Evolutionary conservation across 139 green algal species (phyloP), one percentile per base, ranked within the genome.

Genomic region (Chlamydomonas asymmetrica): DNA sequence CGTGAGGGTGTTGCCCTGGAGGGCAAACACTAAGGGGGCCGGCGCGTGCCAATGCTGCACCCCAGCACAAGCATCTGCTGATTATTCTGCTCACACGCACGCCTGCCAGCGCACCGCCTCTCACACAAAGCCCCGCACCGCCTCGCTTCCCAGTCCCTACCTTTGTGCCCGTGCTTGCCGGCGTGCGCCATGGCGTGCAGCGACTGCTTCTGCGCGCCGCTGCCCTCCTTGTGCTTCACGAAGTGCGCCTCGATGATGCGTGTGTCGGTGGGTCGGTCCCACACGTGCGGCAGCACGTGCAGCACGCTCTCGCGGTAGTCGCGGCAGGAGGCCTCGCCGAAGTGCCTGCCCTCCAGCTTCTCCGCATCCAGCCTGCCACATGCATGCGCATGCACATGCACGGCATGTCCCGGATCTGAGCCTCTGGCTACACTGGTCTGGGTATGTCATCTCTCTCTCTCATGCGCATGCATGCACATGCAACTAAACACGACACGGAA

Each of bases 221-320:
- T 66, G 27, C 72, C 70, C 38, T 48, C 43, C 34, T 79, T 82
- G 78, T 97, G 89, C 71, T 90, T 89, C 5, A 85, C 63, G 67
- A 98, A 98, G 82, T 92, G 88, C 23, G 90, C 88, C 59, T 93
- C 87, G 61, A 89, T 70, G 6, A 99, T 76, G 6, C 65, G 37
- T 3, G 93, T 97, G 88, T 99, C 96, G 4, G 52, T 45, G 35
- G 74, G 76, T 1, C 81, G 61, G 35, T 45, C 65, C 83, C 88
- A 97, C 52, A 83, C 72, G 75, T 99, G 95, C 2, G 95, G 95
- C 81, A 98, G 82, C 34, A 83, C 84, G 31, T 81, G 64, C 79
- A 97, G 76, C 63, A 98, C 74, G n/a, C 88, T 90, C 64, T 94
- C 83, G 6, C 93, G 84, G 82, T 93, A 98, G n/a, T 97, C 93